Conservation (phyloP, 495 filamentous ascomycete genomes). For the Penicillium argentinense region DNA sequence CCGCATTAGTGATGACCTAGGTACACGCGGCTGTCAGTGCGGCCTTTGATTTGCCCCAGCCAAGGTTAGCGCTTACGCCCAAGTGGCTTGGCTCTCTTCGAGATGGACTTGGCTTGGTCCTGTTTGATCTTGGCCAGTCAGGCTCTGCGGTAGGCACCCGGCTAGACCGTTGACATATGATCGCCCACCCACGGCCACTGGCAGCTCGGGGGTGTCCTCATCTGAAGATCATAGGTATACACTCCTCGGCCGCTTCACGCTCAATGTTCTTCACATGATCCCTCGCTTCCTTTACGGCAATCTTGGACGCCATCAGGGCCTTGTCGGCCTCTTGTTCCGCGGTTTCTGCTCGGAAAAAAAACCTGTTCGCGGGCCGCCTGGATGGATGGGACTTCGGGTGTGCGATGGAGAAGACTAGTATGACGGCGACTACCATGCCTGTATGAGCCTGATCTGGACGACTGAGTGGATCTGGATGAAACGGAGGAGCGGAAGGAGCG, state of each 20-base stretch:
- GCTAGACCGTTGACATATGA: too few species aligned
- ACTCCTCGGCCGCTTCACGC: conserved; percentile 62
- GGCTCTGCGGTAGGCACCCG: too few species aligned
- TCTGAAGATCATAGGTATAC: conserved; percentile 9
- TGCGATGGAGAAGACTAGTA: conserved; percentile 46
- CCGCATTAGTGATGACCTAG: not conserved
- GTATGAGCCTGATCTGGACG: conserved; percentile 21
- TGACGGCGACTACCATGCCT: conserved; percentile 18
- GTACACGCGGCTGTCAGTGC: too few species aligned
- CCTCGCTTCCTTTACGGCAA: conserved; percentile 58
- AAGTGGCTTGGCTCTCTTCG: conserved; percentile 64
- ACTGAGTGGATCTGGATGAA: conserved; percentile 11
- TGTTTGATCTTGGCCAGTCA: conserved; percentile 65
- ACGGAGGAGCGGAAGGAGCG: conserved; percentile 12
- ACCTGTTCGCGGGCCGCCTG: conserved; percentile 56
- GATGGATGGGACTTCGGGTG: conserved; percentile 58
- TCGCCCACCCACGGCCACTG: too few species aligned
- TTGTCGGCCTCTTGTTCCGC: conserved; percentile 63
- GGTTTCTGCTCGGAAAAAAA: conserved; percentile 55
- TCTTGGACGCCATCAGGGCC: conserved; percentile 54
- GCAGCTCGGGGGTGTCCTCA: too few species aligned
- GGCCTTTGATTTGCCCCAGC: conserved; percentile 57
- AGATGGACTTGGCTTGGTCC: conserved; percentile 59
- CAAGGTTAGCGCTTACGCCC: conserved; percentile 61
- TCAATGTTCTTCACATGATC: conserved; percentile 64